Base-by-base conservation (phyloP, 2,329 filamentous ascomycete species). In the Cercospora brassicicola region DNA sequence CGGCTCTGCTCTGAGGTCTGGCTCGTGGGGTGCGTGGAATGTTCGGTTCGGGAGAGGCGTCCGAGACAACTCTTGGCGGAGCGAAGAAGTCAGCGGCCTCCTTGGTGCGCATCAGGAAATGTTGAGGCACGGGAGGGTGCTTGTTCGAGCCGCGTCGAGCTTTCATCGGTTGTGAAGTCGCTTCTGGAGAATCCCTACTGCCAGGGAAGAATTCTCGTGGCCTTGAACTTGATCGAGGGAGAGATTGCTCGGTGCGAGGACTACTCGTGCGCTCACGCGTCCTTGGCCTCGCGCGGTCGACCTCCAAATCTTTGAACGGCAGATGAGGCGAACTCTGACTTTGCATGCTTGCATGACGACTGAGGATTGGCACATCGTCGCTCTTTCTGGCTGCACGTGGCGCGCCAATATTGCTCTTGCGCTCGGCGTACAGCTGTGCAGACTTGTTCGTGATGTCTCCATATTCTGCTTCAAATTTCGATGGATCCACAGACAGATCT, bases 401-500 rank as follows among this genome's bases (percentile, higher is more conserved):
- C 23, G 67, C 39, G 28, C 55, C 36, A 13, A 57, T 67, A 48
- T 69, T 75, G 53, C 65, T 68, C 20, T 68, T 60, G 28, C 68
- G 71, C 59, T 77, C 73, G 2, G 68, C 69, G 36, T 74, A 72
- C 8, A 77, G 68, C 59, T 73, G 69, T 9, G 70, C 71, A 13
- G 74, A 75, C 55, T 65, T 71, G 8, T 68, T 69, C 3, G 75
- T 72, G 33, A 78, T 57, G 23, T 75, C 73, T 30, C 70, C 69
- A 51, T 75, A 70, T 57, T 76, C 74, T 23, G 76, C 68, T 65
- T 80, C 77, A 62, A 79, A 80, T 13, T 70, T 68, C 26, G 72
- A 71, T 6, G 78, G 77, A 20, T 76, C 73, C 13, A 78, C 73
- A 20, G 73, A 75, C 0, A 79, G 69, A 56, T 79, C 77, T 7